Evolutionary conservation across 176 grass and related monocot species (phyloP).

Genomic region (Sorghum bicolor): Sorghum_bicolor_NCBIv3 NC_012879.2:53105001-53105500

Average conservation of each 20-base stretch:
- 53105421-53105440: constrained; percentile 35
- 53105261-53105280: neutral
- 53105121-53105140: constrained; percentile 75
- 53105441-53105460: constrained; percentile 42
- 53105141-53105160: constrained; percentile 90
- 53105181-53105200: constrained; percentile 86
- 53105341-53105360: constrained; percentile 55
- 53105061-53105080: constrained; percentile 74
- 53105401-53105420: constrained; percentile 29
- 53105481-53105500: constrained; percentile 63
- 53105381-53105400: constrained; percentile 54
- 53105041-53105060: constrained; percentile 27
- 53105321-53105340: constrained; percentile 68
- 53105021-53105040: constrained; percentile 4
- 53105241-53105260: neutral
- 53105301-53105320: constrained; percentile 82
- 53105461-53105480: constrained; percentile 48
- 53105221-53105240: neutral
- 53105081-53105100: constrained; percentile 76
- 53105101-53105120: constrained; percentile 53
- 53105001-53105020: neutral
- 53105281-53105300: constrained; percentile 54
- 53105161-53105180: constrained; percentile 65
- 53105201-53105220: constrained; percentile 52
- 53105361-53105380: constrained; percentile 52